phyloP scores from a whole-genome alignment of 768 basidiomycete genomes.

The Boletus sp. region DNA sequence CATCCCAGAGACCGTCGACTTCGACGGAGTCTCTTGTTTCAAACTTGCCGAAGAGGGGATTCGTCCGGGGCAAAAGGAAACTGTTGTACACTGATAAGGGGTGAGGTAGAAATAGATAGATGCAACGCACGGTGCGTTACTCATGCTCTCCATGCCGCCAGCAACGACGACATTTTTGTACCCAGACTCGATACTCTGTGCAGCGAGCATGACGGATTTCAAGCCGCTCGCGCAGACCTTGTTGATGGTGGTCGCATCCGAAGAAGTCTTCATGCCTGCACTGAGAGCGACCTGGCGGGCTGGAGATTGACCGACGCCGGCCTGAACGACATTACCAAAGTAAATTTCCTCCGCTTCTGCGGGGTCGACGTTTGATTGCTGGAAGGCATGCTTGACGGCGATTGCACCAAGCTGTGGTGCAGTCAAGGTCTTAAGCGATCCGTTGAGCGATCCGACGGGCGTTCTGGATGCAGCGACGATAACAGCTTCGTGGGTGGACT shows the following conservation, averaged over 20 bases:
- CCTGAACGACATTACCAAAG: constrained; percentile 97
- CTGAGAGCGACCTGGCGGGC: constrained; percentile 94
- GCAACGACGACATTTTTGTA: constrained; percentile 85
- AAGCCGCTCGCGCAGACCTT: constrained; percentile 99
- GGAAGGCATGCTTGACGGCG: constrained; percentile 89
- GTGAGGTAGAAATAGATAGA: not conserved
- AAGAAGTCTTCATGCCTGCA: constrained; percentile 78
- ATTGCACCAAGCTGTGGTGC: constrained; percentile 88
- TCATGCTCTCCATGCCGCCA: constrained; percentile 99
- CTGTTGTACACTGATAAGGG: constrained; percentile 35
- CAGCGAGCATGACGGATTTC: constrained; percentile 92
- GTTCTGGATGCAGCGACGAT: constrained; percentile 94
- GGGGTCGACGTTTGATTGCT: constrained; percentile 76
- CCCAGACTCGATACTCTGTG: constrained; percentile 86
- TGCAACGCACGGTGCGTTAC: constrained; percentile 86
- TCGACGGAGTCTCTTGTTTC: constrained; percentile 85
- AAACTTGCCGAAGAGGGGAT: constrained; percentile 87
- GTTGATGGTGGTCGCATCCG: constrained; percentile 99
- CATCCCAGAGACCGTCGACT: constrained; percentile 93
- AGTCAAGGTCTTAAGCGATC: constrained; percentile 81
- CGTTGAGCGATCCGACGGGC: constrained; percentile 91
- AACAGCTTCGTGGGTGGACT: constrained; percentile 73
- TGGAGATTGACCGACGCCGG: constrained; percentile 96
- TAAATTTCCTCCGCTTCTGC: constrained; percentile 90
- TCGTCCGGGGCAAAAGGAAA: constrained; percentile 79